Conservation (phyloP, 495 filamentous ascomycete genomes). For the Ascodesmis nigricans region DNA sequence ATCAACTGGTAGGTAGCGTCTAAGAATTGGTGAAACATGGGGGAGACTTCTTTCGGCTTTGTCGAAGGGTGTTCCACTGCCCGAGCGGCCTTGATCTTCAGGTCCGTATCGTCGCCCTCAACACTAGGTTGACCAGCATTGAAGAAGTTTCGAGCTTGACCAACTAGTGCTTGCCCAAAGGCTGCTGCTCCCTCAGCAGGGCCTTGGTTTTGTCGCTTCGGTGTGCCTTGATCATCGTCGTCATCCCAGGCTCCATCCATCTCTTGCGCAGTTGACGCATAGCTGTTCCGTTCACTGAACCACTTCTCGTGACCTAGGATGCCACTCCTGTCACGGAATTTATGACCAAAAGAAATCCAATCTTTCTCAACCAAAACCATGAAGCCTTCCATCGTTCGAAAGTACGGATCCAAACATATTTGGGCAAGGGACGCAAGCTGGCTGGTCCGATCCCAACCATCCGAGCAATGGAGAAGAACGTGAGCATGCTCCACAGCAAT, state of each 20-base stretch:
- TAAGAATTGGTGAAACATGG: slow-evolving; percentile 95
- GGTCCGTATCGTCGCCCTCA: slow-evolving; percentile 14
- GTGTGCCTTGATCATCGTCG: slow-evolving; percentile 4
- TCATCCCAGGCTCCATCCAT: slow-evolving; percentile 5
- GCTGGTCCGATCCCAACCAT: slow-evolving; percentile 94
- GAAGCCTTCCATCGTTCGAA: slow-evolving; percentile 85
- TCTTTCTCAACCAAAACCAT: slow-evolving; percentile 93
- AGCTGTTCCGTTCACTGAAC: slow-evolving; percentile 36
- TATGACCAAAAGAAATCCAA: slow-evolving; percentile 93
- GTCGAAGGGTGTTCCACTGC: slow-evolving; percentile 13
- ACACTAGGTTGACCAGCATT: slow-evolving; percentile 26
- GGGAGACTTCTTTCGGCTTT: slow-evolving; percentile 58
- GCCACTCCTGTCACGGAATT: slow-evolving; percentile 79
- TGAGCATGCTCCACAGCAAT: slow-evolving; percentile 83
- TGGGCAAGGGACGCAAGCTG: slow-evolving; percentile 89
- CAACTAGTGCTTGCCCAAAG: slow-evolving; percentile 48
- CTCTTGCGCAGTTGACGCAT: slow-evolving; percentile 9
- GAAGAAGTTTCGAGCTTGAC: slow-evolving; percentile 78
- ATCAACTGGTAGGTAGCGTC: slow-evolving; percentile 86
- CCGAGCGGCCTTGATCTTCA: slow-evolving; percentile 10
- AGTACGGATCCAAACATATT: slow-evolving; percentile 87
- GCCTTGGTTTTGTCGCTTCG: slow-evolving; percentile 11
- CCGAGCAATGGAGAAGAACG: slow-evolving; percentile 90
- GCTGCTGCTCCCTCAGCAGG: slow-evolving; percentile 24
- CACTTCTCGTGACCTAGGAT: slow-evolving; percentile 79